phyloP scores from a whole-genome alignment of 2,329 filamentous ascomycete species.

The Penicillium sp. region DNA sequence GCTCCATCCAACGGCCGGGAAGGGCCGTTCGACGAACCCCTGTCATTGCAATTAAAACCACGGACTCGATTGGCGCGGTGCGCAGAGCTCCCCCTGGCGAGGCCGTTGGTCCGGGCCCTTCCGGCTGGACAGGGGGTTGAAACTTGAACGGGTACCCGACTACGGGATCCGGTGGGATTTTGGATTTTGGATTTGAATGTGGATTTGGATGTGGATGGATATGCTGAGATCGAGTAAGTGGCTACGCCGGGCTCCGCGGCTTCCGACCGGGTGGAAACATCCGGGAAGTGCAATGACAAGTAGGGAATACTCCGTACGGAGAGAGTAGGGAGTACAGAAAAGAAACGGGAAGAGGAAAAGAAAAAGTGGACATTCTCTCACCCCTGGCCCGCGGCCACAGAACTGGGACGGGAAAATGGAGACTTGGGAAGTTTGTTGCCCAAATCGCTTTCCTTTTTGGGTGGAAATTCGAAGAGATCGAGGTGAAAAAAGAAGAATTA shows the following conservation, averaged over 20 bases:
- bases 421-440: slow-evolving; percentile 1
- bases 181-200: background rate
- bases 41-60: background rate
- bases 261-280: no score
- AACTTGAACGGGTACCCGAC: background rate
- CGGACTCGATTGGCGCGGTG: slow-evolving; percentile 1
- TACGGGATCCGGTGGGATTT: background rate
- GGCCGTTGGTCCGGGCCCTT: slow-evolving; percentile 8
- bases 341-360: no score
- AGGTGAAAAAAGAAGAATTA: background rate
- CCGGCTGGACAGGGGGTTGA: slow-evolving; percentile 6
- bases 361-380: background rate
- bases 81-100: background rate
- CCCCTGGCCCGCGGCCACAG: slow-evolving; percentile 7
- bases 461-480: background rate
- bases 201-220: no score
- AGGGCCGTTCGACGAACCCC: slow-evolving; percentile 14
- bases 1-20: slow-evolving; percentile 25
- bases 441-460: background rate
- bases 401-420: slow-evolving; percentile 6
- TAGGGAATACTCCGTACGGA: background rate
- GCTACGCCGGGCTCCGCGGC: background rate
- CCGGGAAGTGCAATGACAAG: no score
- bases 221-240: background rate
- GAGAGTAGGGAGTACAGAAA: no score